phyloP scores from a whole-genome alignment of 2,329 filamentous ascomycete species.

The Balansia obtecta region DNA sequence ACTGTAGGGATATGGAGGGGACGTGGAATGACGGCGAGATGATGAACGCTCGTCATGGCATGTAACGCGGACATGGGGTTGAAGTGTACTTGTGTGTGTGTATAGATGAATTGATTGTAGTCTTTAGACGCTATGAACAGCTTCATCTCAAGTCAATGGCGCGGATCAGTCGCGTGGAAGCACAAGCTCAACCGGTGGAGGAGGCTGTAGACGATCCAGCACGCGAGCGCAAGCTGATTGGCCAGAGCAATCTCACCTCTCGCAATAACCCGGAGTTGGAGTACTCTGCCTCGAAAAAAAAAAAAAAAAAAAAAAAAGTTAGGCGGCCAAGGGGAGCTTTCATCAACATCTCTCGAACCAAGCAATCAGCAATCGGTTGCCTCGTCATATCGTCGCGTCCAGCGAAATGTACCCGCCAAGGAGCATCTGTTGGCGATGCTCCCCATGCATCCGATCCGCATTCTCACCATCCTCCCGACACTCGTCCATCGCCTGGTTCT shows the following conservation, averaged over 20 bases:
- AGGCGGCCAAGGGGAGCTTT: background rate
- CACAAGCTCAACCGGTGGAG: too few species aligned
- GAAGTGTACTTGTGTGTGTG: too few species aligned
- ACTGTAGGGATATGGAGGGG: slow-evolving; percentile 1
- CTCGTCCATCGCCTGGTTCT: slow-evolving; percentile 11
- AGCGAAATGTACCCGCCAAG: slow-evolving; percentile 22
- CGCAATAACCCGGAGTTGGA: background rate
- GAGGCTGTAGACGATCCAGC: background rate
- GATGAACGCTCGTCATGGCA: too few species aligned
- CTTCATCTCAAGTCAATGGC: too few species aligned
- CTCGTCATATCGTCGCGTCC: background rate
- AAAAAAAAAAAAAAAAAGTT: background rate
- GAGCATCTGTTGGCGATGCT: slow-evolving; percentile 23
- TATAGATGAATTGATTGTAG: too few species aligned
- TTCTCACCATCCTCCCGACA: background rate
- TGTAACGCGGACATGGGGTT: too few species aligned
- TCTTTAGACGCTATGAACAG: too few species aligned
- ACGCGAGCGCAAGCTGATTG: background rate
- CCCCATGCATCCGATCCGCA: slow-evolving; percentile 14
- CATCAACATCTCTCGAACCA: background rate
- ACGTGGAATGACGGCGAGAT: too few species aligned
- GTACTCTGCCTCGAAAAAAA: background rate
- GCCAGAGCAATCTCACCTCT: background rate
- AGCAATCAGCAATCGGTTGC: background rate
- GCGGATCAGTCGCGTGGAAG: too few species aligned